Conservation (phyloP, 2,329 filamentous ascomycete genomes). For the Ophiobolus disseminans region DNA sequence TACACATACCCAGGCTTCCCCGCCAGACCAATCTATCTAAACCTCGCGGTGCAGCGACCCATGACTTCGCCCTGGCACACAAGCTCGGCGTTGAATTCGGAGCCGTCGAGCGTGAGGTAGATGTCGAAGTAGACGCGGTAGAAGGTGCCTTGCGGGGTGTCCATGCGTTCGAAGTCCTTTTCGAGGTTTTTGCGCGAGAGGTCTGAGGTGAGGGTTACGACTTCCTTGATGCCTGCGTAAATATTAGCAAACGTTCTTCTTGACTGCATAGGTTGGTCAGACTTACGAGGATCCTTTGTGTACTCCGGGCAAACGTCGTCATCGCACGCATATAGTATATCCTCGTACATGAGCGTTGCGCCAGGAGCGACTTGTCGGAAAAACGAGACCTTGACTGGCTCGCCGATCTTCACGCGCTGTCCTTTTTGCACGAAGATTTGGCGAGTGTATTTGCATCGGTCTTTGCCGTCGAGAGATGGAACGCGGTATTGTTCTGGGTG, state of each 20-base stretch:
- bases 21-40: constrained; percentile 67
- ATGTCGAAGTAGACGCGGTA: constrained; percentile 74
- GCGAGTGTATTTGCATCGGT: constrained; percentile 96
- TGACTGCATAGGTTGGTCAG: background rate
- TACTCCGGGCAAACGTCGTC: constrained; percentile 98
- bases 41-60: constrained; percentile 92
- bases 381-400: constrained; percentile 98
- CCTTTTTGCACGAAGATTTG: constrained; percentile 99
- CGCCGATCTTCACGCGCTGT: constrained; percentile 98
- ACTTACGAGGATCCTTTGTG: constrained; percentile 98
- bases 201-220: constrained; percentile 96
- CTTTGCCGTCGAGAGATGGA: constrained; percentile 93
- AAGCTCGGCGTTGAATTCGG: constrained; percentile 96
- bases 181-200: constrained; percentile 97
- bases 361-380: constrained; percentile 97
- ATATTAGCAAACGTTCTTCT: constrained; percentile 4
- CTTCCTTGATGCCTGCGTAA: constrained; percentile 89
- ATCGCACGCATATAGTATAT: constrained; percentile 96
- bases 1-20: constrained; percentile 1
- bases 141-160: constrained; percentile 86
- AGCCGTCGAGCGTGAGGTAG: constrained; percentile 88
- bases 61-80: constrained; percentile 99
- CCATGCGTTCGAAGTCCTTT: constrained; percentile 99
- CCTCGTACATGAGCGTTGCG: constrained; percentile 98
- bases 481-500: constrained; percentile 98